A percentile compares a stretch with the other conserved stretches of the same genome.
phyloP scores from a whole-genome alignment of 176 grass and related monocot species.

The Aegilops bicornis region DNA sequence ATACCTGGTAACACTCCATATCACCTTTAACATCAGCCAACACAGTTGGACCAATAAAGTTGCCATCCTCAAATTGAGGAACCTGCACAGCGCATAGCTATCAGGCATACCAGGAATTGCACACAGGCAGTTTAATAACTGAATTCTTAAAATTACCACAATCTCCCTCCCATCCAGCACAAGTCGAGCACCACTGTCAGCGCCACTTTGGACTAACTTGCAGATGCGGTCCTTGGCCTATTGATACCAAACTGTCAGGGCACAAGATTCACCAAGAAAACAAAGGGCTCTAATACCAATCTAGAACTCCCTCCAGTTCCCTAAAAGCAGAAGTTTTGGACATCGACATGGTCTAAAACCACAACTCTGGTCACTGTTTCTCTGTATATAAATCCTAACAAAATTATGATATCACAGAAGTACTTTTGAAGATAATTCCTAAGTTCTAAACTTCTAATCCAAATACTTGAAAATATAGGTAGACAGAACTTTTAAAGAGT shows the following conservation, averaged over 20 bases:
- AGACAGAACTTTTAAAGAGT: background rate
- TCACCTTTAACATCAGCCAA: constrained; percentile 81
- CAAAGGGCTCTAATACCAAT: constrained; percentile 20
- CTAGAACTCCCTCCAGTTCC: background rate
- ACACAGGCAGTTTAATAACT: background rate
- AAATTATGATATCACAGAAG: background rate
- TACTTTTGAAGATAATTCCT: background rate
- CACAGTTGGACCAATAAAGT: constrained; percentile 94
- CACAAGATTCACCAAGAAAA: background rate
- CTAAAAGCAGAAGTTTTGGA: background rate
- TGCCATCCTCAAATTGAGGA: constrained; percentile 66
- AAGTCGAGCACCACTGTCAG: constrained; percentile 67
- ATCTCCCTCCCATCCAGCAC: constrained; percentile 84
- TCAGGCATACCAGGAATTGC: constrained; percentile 17
- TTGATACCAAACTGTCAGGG: constrained; percentile 24
- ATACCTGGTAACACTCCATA: constrained; percentile 95
- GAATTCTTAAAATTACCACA: constrained; percentile 48
- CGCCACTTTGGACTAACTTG: constrained; percentile 91
- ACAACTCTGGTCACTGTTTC: background rate
- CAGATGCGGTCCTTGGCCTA: constrained; percentile 95
- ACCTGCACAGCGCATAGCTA: constrained; percentile 48
- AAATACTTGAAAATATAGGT: background rate
- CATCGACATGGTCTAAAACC: too few species aligned
- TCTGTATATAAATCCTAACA: background rate
- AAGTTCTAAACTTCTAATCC: background rate